These are phyloP conservation scores for Chaetomiaceae sp. DNA, from an alignment of 2,329 filamentous ascomycete genomes.

Conservation along the genomic window DNA sequence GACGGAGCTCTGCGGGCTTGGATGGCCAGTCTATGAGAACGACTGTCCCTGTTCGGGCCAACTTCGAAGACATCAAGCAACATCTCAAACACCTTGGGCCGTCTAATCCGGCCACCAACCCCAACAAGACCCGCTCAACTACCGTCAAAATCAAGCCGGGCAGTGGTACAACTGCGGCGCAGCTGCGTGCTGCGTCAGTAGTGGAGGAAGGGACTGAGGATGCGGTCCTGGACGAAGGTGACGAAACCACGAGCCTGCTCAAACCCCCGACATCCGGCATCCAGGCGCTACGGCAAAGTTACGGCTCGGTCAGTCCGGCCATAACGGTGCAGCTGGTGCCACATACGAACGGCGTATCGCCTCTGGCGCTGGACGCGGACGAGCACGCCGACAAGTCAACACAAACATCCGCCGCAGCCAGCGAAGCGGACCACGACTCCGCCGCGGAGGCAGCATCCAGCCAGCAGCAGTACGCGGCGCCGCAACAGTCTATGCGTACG, in stretches of 20 bases:
- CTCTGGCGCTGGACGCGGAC: conserved; percentile 14
- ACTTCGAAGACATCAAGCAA: conserved; percentile 56
- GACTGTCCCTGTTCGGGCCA: conserved; percentile 52
- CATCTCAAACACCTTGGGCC: conserved; percentile 61
- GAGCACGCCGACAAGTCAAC: conserved; percentile 25
- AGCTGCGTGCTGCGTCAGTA: conserved; percentile 21
- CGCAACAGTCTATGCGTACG: not conserved
- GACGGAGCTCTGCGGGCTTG: conserved; percentile 48
- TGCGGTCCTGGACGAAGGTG: conserved; percentile 20
- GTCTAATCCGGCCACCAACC: conserved; percentile 60
- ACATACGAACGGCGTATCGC: conserved; percentile 22
- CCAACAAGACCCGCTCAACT: conserved; percentile 54
- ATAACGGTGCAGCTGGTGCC: conserved; percentile 20
- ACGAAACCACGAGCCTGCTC: conserved; percentile 40
- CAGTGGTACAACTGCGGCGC: conserved; percentile 13
- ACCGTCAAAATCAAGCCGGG: conserved; percentile 62
- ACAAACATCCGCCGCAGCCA: conserved; percentile 15
- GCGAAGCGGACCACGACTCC: conserved; percentile 6
- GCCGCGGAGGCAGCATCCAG: not conserved
- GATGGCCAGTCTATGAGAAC: conserved; percentile 45
- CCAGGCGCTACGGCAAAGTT: conserved; percentile 51
- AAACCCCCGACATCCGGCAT: conserved; percentile 53
- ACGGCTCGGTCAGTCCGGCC: conserved; percentile 39
- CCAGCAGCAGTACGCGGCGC: conserved; percentile 5
- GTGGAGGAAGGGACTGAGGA: conserved; percentile 13